A percentile compares a stretch with the other conserved stretches of the same genome.
phyloP scores from a whole-genome alignment of 164 flowering plant genomes.

The Brasenia schreberi region DNA sequence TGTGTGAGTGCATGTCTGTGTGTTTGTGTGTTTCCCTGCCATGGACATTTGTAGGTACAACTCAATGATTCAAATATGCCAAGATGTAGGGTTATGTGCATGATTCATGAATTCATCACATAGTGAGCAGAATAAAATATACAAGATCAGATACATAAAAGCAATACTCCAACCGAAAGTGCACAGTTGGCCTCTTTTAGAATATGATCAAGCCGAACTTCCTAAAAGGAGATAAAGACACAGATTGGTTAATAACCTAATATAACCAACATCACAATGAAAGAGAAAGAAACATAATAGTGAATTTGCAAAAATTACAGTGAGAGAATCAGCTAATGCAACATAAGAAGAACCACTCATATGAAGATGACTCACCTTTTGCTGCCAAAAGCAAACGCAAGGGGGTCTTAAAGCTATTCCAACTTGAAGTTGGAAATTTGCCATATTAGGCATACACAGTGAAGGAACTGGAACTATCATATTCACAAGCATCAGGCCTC shows the following conservation, averaged over 20 bases:
- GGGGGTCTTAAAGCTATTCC: neutral
- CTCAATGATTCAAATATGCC: too few relatives aligned
- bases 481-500: neutral
- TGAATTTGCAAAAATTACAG: neutral
- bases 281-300: neutral
- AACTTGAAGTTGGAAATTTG: neutral
- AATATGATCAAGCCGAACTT: neutral
- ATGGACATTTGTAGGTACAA: too few relatives aligned
- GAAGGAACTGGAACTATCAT: neutral
- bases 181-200: neutral
- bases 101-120: neutral
- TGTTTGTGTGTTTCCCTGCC: too few relatives aligned
- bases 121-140: neutral
- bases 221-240: neutral
- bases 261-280: too few relatives aligned
- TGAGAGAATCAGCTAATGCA: neutral
- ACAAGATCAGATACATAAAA: neutral
- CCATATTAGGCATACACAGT: neutral
- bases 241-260: neutral
- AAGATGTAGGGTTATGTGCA: neutral
- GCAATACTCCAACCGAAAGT: neutral
- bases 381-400: neutral
- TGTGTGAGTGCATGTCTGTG: too few relatives aligned
- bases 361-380: neutral
- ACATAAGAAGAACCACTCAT: neutral